Percentiles rank a stretch among this genome's conserved stretches.
Evolutionary conservation across 2,329 filamentous ascomycete genomes (phyloP).

Genomic region (Verticillium nubilum): DNA sequence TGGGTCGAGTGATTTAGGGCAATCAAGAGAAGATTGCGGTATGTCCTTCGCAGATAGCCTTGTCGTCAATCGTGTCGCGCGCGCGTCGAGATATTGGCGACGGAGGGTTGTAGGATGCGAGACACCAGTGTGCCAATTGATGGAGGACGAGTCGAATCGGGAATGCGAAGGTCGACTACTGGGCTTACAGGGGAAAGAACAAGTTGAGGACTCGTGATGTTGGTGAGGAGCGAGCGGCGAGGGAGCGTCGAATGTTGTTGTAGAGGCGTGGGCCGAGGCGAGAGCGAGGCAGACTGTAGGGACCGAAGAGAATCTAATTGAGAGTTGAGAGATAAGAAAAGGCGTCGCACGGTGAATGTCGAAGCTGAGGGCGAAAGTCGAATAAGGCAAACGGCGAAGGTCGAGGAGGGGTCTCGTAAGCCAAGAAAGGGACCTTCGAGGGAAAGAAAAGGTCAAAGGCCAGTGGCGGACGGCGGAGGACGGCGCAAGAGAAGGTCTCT

Average conservation of each 20-base stretch:
- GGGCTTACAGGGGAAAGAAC: not conserved
- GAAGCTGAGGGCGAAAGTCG: not conserved
- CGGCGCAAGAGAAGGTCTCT: not conserved
- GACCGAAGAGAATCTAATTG: not conserved
- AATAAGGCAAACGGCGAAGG: not conserved
- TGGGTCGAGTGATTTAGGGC: not conserved
- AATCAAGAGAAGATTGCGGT: not conserved
- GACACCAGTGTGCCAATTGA: not conserved
- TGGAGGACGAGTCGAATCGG: not conserved
- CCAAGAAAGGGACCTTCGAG: not conserved
- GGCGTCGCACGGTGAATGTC: no score
- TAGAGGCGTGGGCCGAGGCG: not conserved
- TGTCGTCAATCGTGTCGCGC: not conserved
- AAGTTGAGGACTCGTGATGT: not conserved
- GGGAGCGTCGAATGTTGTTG: not conserved
- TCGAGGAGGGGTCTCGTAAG: not conserved
- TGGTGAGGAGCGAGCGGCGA: not conserved
- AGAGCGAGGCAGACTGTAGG: not conserved
- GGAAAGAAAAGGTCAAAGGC: not conserved
- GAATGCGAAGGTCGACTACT: not conserved
- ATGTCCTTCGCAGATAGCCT: not conserved
- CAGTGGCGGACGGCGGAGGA: not conserved
- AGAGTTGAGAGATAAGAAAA: not conserved
- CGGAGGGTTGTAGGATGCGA: not conserved
- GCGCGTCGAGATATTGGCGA: not conserved